Base-by-base conservation (phyloP, 164 flowering plant species). In the Piper longum region DNA sequence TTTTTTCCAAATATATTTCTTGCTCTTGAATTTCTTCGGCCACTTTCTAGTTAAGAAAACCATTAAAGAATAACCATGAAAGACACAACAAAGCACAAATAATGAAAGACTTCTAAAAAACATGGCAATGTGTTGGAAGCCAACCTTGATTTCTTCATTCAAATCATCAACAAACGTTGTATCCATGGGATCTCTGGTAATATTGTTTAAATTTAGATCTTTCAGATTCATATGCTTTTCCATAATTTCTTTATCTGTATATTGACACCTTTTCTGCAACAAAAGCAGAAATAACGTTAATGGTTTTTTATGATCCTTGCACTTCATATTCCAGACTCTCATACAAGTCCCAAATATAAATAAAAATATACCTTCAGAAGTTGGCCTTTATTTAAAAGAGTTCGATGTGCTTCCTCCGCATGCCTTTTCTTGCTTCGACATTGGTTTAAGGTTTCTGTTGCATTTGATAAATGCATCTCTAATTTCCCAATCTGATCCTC, bases 141-240 rank as follows among this genome's bases (percentile, higher is more conserved):
- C 64, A 66, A 88, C 99, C 66, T 73, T 74, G 63, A 87, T 78
- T 71, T 91, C 99, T 75, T 73, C 77, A 64, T 40, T 69, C 55
- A 84, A 82, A 76, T 95, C 97, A 75, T 87, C 86, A 68, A 77
- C 83, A 61, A 73, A 70, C 45, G 95, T 78, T 51, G 73, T 61
- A 65, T 77, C 52, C 43, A 70, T 62, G 4, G 73, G 41, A 69
- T 64, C 74, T 64, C 81, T 59, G 73, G 79, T 89, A 69, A 79
- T 68, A 62, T 62, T 77, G 73, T 59, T 69, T 41, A 82, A 76
- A n/a, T 79, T 83, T 71, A 79, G 26, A 77, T 91, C 96, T 66
- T 61, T 75, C 69, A 88, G 41, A 7, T 60, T 76, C 19, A 80
- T 64, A 43, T 74, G 67, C 77, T 84, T 90, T 2, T 79, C 64